Evolutionary conservation across 2,329 filamentous ascomycete genomes (phyloP), one percentile per base, ranked within the genome.

Genomic region (Tricladium varicosporioides): DNA sequence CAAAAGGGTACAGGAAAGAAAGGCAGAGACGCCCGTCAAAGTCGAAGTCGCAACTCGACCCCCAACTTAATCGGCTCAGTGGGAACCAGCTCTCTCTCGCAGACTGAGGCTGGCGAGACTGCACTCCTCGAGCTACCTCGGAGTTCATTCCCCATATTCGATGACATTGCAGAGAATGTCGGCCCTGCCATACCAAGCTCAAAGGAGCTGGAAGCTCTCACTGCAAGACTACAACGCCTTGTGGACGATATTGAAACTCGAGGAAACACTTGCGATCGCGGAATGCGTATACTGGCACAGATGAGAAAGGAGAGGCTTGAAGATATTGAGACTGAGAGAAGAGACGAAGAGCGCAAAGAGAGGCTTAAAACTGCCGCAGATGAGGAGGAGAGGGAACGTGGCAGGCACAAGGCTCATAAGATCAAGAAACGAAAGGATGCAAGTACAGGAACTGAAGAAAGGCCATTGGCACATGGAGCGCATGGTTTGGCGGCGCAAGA

Each of bases 371-470:
- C 75, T 75, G 53, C 70, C 68, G 73, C 81, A 70, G 76, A 83
- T 61, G 71, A 76, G 56, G 73, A 74, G 58, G 78, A 78, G 65
- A 77, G 69, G 69, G 77, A 77, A 65, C 77, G 70, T 70, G 73
- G 72, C 27, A 68, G 83, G 66, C 64, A 62, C n/a, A 81, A 83
- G 69, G 75, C 73, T 43, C 75, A 78, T 19, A 92, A 92, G 71
- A 80, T 88, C 63, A 92, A 90, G 79, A 92, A 90, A 76, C 86
- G 89, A 70, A 92, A 91, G 74, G 89, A 87, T 19, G 77, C 82
- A 7, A 84, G 86, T 57, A 78, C 72, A 53, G 83, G 82, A 32
- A 77, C 77, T 57, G 84, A 89, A 60, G 80, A 84, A 54, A 75
- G 83, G 45, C 83, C 83, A 19, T 74, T 82, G 51, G 77, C 78